Percentiles rank a stretch among this genome's conserved stretches.
These are phyloP conservation scores for Sporobolomyces pararoseus DNA, from an alignment of 768 basidiomycete genomes.

Conservation along the genomic window DNA sequence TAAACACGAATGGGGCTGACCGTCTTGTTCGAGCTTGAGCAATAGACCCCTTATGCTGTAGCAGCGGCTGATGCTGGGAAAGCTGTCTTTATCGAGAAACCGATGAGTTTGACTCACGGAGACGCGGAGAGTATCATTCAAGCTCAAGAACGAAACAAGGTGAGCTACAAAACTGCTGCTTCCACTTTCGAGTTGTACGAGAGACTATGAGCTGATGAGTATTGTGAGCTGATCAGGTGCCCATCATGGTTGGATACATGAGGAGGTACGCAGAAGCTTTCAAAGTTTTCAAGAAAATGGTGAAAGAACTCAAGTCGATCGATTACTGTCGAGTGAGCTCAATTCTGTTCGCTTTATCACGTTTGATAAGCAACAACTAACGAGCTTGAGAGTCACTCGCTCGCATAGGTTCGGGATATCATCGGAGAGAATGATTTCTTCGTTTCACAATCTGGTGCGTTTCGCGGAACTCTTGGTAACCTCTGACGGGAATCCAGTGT, in stretches of 20 bases:
- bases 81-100: constrained; percentile 48
- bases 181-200: too few species aligned
- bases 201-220: too few species aligned
- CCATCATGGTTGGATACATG: constrained; percentile 48
- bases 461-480: constrained; percentile 12
- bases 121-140: constrained; percentile 44
- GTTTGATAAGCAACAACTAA: neutral
- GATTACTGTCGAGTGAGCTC: constrained; percentile 41
- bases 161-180: neutral
- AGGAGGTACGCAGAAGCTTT: constrained; percentile 46
- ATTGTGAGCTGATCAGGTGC: neutral
- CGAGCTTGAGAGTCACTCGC: too few species aligned
- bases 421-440: constrained; percentile 39
- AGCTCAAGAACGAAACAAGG: constrained; percentile 40
- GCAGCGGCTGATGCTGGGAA: constrained; percentile 36
- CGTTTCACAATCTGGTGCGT: constrained; percentile 44
- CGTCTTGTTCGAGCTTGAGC: neutral
- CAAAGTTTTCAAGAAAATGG: constrained; percentile 43
- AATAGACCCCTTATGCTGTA: constrained; percentile 19
- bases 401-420: constrained; percentile 5
- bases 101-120: constrained; percentile 44
- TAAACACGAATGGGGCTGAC: too few species aligned
- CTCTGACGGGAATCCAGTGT: neutral
- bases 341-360: neutral
- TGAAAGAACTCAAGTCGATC: constrained; percentile 41